Evolutionary conservation across 2,329 filamentous ascomycete genomes (phyloP).

Genomic region (Niveomyces coronatus): DNA sequence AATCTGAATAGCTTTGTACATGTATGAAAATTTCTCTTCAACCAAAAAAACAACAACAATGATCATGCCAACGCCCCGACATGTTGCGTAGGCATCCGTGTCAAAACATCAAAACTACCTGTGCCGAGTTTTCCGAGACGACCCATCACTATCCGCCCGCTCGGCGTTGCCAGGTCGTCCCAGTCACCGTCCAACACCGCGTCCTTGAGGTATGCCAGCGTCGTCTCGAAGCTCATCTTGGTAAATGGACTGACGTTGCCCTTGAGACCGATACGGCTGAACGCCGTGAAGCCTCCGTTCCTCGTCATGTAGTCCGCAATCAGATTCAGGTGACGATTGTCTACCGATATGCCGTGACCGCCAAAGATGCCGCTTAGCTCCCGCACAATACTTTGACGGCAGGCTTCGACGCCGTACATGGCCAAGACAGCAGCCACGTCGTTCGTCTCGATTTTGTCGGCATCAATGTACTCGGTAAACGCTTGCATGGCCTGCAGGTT

Average conservation of each 20-base stretch:
- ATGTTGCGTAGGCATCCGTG: slow-evolving; percentile 44
- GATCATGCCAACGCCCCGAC: slow-evolving; percentile 22
- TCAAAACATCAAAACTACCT: slow-evolving; percentile 82
- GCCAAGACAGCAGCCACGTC: slow-evolving; percentile 78
- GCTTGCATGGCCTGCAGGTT: slow-evolving; percentile 88
- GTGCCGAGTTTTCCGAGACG: slow-evolving; percentile 76
- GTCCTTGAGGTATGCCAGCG: slow-evolving; percentile 84
- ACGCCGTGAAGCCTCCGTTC: slow-evolving; percentile 77
- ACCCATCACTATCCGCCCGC: slow-evolving; percentile 80
- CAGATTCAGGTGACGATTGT: slow-evolving; percentile 84
- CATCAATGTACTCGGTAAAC: slow-evolving; percentile 76
- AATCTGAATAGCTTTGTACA: neutral
- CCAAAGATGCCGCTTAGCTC: slow-evolving; percentile 82
- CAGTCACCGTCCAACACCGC: slow-evolving; percentile 82
- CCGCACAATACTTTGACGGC: slow-evolving; percentile 72
- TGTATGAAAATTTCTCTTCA: neutral
- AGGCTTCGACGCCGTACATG: slow-evolving; percentile 89
- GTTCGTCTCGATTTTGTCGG: slow-evolving; percentile 80
- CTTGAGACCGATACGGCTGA: slow-evolving; percentile 81
- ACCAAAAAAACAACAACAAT: too few relatives aligned
- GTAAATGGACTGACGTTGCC: slow-evolving; percentile 84
- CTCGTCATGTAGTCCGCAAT: slow-evolving; percentile 99
- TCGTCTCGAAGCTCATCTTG: slow-evolving; percentile 99
- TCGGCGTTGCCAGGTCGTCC: slow-evolving; percentile 80
- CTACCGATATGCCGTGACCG: slow-evolving; percentile 84